Evolutionary conservation across 1,139 yeast genomes (phyloP), one percentile per base, ranked within the genome.

Genomic region (Geotrichum citri-aurantii): DNA sequence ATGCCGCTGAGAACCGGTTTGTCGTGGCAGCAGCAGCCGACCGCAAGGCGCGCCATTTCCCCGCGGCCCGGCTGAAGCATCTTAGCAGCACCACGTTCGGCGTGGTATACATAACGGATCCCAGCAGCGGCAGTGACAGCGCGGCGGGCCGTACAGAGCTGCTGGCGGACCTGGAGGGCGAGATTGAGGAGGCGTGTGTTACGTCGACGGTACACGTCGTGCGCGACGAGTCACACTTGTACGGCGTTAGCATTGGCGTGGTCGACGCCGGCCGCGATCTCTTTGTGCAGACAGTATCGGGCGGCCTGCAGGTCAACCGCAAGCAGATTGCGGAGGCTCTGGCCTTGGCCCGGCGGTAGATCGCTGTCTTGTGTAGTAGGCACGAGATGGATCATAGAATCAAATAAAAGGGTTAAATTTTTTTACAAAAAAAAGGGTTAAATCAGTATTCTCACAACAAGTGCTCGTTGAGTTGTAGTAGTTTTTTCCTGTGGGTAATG

Each of bases 121-220:
- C 44, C 21, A n/a, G 19, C 44, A 17, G 10, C 44, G 7, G 44
- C 10, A n/a, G 44, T 19, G 44, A n/a, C 19, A n/a, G 44, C 44
- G 21, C 42, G 6, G 29, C 26, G 17, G 46, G 50, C 17, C 51
- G 54, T 37, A 54, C 54, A 6, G 76, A 83, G 0, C 67, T 88
- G 44, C 71, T 88, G 58, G 83, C 88, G 1, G 95, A 88, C 66
- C 68, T 88, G 52, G 92, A 87, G 69, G 93, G 93, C 10, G 93
- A 86, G 64, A 86, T 90, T 5, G 96, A 88, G 69, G 92, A 88
- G 68, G 68, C 76, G 8, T 73, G 79, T 12, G 73, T 80, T 12
- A 69, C 71, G 48, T 78, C 82, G 46, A 73, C 80, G 52, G 71
- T 82, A 23, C 71, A 73, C 49, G 75, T 81, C 7, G 71, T 78